phyloP scores from a whole-genome alignment of 2,329 filamentous ascomycete species.

The Beauveria sp. region DNA sequence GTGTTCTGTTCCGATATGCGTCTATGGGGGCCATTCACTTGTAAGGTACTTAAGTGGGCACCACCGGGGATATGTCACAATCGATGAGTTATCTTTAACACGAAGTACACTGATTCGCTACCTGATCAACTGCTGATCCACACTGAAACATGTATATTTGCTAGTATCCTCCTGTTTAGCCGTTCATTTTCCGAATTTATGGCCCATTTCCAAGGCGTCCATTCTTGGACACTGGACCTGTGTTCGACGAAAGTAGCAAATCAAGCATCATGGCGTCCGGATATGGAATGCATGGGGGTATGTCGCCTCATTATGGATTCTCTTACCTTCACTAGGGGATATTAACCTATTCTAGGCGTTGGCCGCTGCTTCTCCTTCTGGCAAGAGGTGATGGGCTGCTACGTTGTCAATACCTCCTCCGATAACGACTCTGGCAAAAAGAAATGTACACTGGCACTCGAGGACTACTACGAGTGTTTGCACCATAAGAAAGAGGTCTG shows the following conservation, averaged over 20 bases:
- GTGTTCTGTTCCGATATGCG: constrained; percentile 7
- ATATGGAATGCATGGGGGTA: constrained; percentile 75
- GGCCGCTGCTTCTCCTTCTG: constrained; percentile 96
- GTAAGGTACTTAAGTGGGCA: background rate
- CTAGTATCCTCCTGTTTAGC: background rate
- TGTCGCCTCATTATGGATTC: constrained; percentile 23
- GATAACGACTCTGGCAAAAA: constrained; percentile 75
- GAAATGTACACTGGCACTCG: constrained; percentile 77
- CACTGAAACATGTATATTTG: background rate
- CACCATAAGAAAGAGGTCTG: constrained; percentile 98
- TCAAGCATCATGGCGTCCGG: constrained; percentile 62
- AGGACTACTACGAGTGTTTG: constrained; percentile 98
- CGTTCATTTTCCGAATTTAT: background rate
- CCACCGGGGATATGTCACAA: background rate
- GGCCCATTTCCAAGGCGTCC: background rate
- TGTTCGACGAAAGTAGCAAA: background rate
- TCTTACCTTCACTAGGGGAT: background rate
- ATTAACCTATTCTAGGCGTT: constrained; percentile 37
- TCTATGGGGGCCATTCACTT: background rate
- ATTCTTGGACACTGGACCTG: background rate
- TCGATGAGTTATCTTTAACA: background rate
- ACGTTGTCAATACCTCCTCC: constrained; percentile 82
- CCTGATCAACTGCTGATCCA: too few species aligned
- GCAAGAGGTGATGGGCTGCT: constrained; percentile 98
- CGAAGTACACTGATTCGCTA: background rate